Evolutionary conservation across 208 protist species (phyloP).

Genomic region (Plasmodiophora brassicae): DNA sequence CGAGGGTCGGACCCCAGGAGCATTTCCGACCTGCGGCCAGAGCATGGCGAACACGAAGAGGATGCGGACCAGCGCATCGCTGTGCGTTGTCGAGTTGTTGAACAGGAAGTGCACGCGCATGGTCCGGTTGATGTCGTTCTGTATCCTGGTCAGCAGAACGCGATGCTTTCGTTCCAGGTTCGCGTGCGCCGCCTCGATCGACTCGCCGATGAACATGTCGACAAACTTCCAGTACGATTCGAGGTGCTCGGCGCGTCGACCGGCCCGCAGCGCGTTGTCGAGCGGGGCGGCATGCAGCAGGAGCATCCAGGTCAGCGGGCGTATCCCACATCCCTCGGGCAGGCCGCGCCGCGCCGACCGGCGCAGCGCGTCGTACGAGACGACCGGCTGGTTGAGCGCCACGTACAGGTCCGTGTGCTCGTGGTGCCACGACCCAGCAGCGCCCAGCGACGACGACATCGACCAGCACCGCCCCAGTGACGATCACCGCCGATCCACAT

Average conservation of each 20-base stretch:
- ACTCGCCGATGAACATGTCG: not conserved
- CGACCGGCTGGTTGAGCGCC: not conserved
- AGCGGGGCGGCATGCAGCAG: constrained; percentile 14
- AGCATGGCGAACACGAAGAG: constrained; percentile 22
- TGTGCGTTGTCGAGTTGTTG: not conserved
- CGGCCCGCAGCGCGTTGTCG: not conserved
- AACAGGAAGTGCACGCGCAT: not conserved
- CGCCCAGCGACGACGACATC: too few species aligned
- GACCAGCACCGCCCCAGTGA: too few species aligned
- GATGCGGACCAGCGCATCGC: not conserved
- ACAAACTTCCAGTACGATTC: constrained; percentile 8
- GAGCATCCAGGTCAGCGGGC: not conserved
- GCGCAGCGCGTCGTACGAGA: not conserved
- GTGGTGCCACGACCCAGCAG: too few species aligned
- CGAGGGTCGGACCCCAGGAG: not conserved
- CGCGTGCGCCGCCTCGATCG: not conserved
- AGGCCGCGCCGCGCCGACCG: not conserved
- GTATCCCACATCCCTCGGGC: not conserved
- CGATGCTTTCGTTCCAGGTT: too few species aligned
- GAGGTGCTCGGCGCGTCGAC: not conserved
- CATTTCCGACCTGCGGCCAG: constrained; percentile 10
- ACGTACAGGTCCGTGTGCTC: not conserved
- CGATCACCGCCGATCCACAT: too few species aligned
- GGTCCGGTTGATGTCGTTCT: constrained; percentile 3
- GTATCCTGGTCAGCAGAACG: not conserved